Base-by-base conservation (phyloP, 108 stramenopile genomes). In the Pinguiococcus pyrenoidosus region DNA sequence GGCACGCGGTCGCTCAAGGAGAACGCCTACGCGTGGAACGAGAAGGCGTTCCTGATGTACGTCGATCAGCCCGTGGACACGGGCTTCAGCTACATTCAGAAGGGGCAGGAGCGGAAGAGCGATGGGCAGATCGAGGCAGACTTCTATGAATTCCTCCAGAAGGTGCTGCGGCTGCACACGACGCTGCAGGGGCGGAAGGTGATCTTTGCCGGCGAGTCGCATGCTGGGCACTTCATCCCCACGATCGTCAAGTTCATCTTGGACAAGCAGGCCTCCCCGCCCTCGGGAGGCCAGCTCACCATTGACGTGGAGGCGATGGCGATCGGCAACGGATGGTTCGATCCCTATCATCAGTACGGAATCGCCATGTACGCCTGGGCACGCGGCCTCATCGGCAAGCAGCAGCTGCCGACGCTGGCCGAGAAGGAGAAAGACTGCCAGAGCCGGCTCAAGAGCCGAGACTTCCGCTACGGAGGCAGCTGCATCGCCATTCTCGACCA, bases 181-280 rank as follows among this genome's bases (percentile, higher is more conserved):
- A 76, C 78, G 60, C 76, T 79, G 63, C 79, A 23, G 55, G 54
- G 54, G 6, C 76, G 89, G 21, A 69, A 75, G 13, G 41, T 95
- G 17, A 88, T 68, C 57, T 92, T 95, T 50, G 68, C 83, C 12
- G 93, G 89, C 37, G 93, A 95, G 59, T 83, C 81, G 7, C 89
- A 95, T 57, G 89, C 89, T 1, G 93, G 90, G 0, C 87, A 87
- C 49, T 94, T 90, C 67, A 92, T 95, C 49, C 93, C 93, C 17
- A 69, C 60, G 49, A 86, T 95, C 88, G 79, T 88, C 66, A 58
- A 76, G 32, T 82, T 75, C 57, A 89, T 95, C 22, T 50, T 84
- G 12, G 57, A 73, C n/a, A 56, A 73, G 28, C 83, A 74, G 30
- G 75, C 56, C 7, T 28, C n/a, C 55, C 44, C 37, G 36, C 39